Evolutionary conservation across 139 green algal species (phyloP).

Genomic region (Trebouxia sp.): DNA sequence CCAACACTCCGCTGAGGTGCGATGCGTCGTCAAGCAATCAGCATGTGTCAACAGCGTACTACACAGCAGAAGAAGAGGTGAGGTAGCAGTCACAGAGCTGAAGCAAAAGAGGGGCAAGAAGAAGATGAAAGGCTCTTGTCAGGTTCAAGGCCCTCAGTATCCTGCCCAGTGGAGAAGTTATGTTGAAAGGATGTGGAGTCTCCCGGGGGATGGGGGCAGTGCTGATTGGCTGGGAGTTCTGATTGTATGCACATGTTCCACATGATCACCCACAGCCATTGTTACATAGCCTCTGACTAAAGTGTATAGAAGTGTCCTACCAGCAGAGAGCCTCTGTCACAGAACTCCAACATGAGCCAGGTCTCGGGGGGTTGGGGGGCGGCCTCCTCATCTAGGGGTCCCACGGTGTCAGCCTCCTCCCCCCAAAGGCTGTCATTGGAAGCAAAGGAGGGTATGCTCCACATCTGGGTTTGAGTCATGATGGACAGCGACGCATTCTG

Average conservation of each 20-base stretch:
- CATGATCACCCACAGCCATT: too few species aligned
- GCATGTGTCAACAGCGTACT: slow-evolving; percentile 20
- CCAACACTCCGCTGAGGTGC: neutral
- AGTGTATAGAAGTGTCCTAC: neutral
- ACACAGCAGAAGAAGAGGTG: neutral
- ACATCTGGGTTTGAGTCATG: neutral
- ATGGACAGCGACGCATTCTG: slow-evolving; percentile 1
- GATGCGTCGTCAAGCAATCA: slow-evolving; percentile 22
- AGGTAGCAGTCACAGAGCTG: neutral
- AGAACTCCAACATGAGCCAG: slow-evolving; percentile 41
- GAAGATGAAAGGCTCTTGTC: neutral
- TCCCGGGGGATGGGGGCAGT: too few species aligned
- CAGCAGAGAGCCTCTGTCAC: slow-evolving; percentile 32
- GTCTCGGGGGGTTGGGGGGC: slow-evolving; percentile 26
- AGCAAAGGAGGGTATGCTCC: slow-evolving; percentile 3
- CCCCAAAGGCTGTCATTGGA: slow-evolving; percentile 16
- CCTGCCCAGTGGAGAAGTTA: too few species aligned
- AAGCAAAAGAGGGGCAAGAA: neutral
- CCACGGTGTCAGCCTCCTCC: neutral
- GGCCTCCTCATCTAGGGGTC: neutral
- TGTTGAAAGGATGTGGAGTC: too few species aligned
- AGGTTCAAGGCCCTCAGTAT: slow-evolving; percentile 9
- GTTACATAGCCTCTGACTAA: too few species aligned
- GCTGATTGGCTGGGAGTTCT: too few species aligned
- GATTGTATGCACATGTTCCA: too few species aligned